These are phyloP conservation scores for Apophysomyces variabilis DNA, from an alignment of 371 early-diverging fungal species.

Conservation along the genomic window DNA sequence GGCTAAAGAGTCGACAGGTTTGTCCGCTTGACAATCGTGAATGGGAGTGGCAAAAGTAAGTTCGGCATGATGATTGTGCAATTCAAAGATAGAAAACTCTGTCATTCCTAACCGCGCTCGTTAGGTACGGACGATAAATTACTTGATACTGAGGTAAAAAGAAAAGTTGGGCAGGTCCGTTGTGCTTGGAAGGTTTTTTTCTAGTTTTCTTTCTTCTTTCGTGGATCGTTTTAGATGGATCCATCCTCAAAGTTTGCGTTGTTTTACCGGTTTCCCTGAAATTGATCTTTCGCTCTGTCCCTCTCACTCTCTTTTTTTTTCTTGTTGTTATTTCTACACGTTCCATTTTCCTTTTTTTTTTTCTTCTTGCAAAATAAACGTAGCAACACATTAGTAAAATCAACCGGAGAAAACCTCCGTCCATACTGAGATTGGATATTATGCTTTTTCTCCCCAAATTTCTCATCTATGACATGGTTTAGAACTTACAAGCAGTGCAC, in stretches of 20 bases:
- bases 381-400: too few species aligned
- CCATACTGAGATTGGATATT: too few species aligned
- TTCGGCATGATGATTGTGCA: background rate
- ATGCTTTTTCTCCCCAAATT: too few species aligned
- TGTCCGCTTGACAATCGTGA: constrained; percentile 99
- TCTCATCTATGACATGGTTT: too few species aligned
- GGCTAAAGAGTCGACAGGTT: constrained; percentile 98
- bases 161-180: too few species aligned
- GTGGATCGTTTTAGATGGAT: background rate
- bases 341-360: background rate
- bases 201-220: background rate
- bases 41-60: constrained; percentile 98
- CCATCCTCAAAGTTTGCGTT: too few species aligned
- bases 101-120: background rate
- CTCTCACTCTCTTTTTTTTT: background rate
- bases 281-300: constrained; percentile 1
- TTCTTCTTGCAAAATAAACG: too few species aligned
- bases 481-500: too few species aligned
- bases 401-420: too few species aligned
- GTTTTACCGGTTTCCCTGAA: too few species aligned
- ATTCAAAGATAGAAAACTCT: background rate
- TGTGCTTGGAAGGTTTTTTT: background rate
- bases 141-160: background rate
- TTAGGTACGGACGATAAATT: constrained; percentile 35
- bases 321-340: constrained; percentile 3